Base-by-base conservation (phyloP, 139 green algal genomes). In the Ostreobium quekettii region DNA sequence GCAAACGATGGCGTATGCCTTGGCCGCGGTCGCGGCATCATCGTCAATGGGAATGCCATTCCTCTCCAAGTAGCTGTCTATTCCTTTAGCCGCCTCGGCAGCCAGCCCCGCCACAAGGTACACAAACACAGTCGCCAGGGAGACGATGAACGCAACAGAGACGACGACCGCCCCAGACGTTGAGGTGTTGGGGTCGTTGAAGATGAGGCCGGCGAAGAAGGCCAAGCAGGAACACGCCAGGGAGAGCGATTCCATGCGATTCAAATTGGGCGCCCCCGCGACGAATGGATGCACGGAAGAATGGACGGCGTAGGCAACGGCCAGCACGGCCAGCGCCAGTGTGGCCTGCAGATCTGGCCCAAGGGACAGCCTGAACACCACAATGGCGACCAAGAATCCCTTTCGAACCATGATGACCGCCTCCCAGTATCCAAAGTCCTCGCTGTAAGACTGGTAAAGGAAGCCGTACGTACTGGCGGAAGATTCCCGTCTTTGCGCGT, bases 141-240 rank as follows among this genome's bases (percentile, higher is more conserved):
- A n/a, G n/a, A n/a, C n/a, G n/a, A n/a, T n/a, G n/a, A n/a, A n/a
- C n/a, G n/a, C n/a, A n/a, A n/a, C n/a, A n/a, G n/a, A n/a, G n/a
- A n/a, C n/a, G n/a, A n/a, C n/a, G n/a, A n/a, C n/a, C n/a, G n/a
- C n/a, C n/a, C n/a, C n/a, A n/a, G n/a, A n/a, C 3, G 38, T 36
- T 19, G 61, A 68, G 28, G 61, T 68, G 36, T 68, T 68, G 4
- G 30, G 37, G 35, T 68, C 61, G 36, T 68, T 53, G 36, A 56
- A 68, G 19, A 68, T 36, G 11, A 68, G 32, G 35, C 61, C 61
- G 26, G 36, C 6, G 53, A 57, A 68, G 61, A 68, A 68, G 3
- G 36, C 53, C 49, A 68, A 68, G 35, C 49, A 57, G 6, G 61
- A 57, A 28, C 49, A 36, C 35, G 53, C 6, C 61, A 68, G 26